Base-by-base conservation (phyloP, 192 early-diverging fungal species). In the Gonapodya sp. region DNA sequence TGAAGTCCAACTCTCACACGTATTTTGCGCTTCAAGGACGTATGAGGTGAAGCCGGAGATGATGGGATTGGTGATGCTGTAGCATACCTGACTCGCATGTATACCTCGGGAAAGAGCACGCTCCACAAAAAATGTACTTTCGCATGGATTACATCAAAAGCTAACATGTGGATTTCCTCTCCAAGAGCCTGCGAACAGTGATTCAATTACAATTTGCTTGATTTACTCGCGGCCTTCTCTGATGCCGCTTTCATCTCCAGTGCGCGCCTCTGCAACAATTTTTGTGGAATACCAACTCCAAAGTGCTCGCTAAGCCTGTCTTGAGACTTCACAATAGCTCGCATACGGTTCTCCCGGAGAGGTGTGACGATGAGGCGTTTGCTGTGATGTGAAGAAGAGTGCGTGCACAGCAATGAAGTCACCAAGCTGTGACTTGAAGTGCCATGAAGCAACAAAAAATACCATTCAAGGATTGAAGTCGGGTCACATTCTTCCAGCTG, bases 401-500 rank as follows among this genome's bases (percentile, higher is more conserved):
- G 46, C 8, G 24, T 64, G 46, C 8, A n/a, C n/a, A n/a, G n/a
- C n/a, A n/a, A n/a, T n/a, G n/a, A n/a, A n/a, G n/a, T n/a, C n/a
- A n/a, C n/a, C n/a, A n/a, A n/a, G n/a, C n/a, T n/a, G 8, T 8
- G 46, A 16, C 8, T 64, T 24, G 24, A 8, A 64, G 46, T 64
- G 46, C 46, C 46, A n/a, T n/a, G n/a, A n/a, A n/a, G n/a, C n/a
- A 64, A 64, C 8, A 64, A 16, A 16, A 64, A 8, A 16, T 64
- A 64, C 46, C 8, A 16, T 24, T 64, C 46, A 16, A 77, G 31
- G 31, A 77, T 2, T 33, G 75, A 18, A 14, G 75, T 32, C 8
- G 75, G 75, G 34, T 77, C 75, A 33, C 34, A 31, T 14, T 77
- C 30, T 33, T 77, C 75, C 75, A 77, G 75, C 75, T 77, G 75